These are phyloP conservation scores for Phytophthora tentaculata DNA, from an alignment of 352 stramenopile genomes.

Conservation along the genomic window DNA sequence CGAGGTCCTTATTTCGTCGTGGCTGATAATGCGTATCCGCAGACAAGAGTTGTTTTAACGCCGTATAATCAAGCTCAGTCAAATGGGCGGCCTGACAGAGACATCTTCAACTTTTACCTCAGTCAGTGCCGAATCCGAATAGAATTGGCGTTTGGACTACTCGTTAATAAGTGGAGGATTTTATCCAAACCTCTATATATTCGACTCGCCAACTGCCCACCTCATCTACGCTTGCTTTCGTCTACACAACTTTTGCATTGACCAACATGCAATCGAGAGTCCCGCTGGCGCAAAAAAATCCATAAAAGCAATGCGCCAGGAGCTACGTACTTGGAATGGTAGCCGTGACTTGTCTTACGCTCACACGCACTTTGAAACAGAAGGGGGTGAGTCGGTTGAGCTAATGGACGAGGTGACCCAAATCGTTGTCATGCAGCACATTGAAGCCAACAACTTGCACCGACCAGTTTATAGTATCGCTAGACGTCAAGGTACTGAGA, in stretches of 20 bases:
- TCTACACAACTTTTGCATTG: background rate
- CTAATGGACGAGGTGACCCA: too few species aligned
- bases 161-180: too few species aligned
- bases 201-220: background rate
- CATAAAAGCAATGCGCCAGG: too few species aligned
- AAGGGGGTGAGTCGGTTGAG: too few species aligned
- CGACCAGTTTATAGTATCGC: too few species aligned
- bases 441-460: too few species aligned
- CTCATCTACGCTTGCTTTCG: background rate
- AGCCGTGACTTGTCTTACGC: background rate
- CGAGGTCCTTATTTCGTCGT: background rate
- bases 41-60: background rate
- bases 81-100: background rate
- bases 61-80: slow-evolving; percentile 1
- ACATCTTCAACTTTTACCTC: too few species aligned
- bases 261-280: background rate
- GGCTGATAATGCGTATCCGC: background rate
- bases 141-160: too few species aligned
- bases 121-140: too few species aligned
- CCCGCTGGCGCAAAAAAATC: too few species aligned
- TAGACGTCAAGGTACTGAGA: too few species aligned
- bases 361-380: background rate
- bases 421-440: too few species aligned
- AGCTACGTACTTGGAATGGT: background rate
- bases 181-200: background rate